Percentiles rank a stretch among this genome's conserved stretches.
These are phyloP conservation scores for Hyphopichia buzzinii DNA, from an alignment of 1,139 yeast genomes.

Conservation along the genomic window DNA sequence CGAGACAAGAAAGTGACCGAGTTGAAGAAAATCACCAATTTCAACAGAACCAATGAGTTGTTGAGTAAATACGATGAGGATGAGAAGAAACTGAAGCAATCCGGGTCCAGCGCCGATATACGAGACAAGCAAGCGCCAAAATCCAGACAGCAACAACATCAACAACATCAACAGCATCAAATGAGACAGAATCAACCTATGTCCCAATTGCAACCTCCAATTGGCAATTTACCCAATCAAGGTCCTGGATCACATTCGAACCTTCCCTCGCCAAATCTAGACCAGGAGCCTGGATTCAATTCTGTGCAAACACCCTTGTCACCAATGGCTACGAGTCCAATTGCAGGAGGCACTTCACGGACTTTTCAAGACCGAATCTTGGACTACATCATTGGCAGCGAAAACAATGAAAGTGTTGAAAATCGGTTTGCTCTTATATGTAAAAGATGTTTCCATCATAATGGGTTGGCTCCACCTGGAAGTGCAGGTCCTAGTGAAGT, in stretches of 20 bases:
- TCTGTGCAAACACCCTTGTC: slow-evolving; percentile 6
- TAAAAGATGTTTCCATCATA: slow-evolving; percentile 60
- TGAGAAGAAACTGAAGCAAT: slow-evolving; percentile 6
- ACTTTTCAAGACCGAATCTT: slow-evolving; percentile 44
- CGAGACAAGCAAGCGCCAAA: slow-evolving; percentile 16
- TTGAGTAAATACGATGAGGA: slow-evolving; percentile 62
- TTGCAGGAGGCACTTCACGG: slow-evolving; percentile 11
- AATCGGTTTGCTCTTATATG: slow-evolving; percentile 76
- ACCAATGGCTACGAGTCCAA: slow-evolving; percentile 1
- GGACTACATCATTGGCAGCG: slow-evolving; percentile 66
- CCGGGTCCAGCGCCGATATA: background rate
- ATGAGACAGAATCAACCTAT: background rate
- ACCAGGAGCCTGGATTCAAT: background rate
- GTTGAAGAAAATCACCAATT: slow-evolving; percentile 76
- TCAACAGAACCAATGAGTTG: slow-evolving; percentile 70
- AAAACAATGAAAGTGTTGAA: slow-evolving; percentile 60
- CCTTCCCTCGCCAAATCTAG: background rate
- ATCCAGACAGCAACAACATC: background rate
- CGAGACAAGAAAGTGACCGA: slow-evolving; percentile 69
- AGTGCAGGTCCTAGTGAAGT: slow-evolving; percentile 51
- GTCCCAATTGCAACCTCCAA: background rate
- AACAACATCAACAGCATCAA: background rate
- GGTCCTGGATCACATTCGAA: background rate
- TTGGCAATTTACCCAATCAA: background rate
- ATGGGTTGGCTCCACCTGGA: slow-evolving; percentile 83